phyloP scores from a whole-genome alignment of 805 yeast genomes.

The Monosporozyma yasuniensis region DNA sequence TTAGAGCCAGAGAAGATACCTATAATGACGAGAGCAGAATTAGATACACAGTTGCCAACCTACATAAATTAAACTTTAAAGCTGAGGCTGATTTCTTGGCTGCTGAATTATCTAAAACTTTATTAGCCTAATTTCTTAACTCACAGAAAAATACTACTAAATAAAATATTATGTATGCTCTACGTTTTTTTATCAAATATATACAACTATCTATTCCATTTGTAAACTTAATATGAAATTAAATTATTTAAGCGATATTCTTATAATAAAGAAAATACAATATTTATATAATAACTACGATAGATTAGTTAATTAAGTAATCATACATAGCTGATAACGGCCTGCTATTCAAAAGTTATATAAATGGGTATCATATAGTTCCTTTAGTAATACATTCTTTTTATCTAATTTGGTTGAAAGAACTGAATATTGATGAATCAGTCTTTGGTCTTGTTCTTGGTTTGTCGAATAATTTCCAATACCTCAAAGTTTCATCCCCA shows the following conservation, averaged over 20 bases:
- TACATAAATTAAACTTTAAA: constrained; percentile 45
- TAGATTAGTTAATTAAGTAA: neutral
- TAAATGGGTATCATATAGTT: neutral
- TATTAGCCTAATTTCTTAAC: neutral
- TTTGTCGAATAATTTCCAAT: constrained; percentile 92
- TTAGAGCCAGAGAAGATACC: constrained; percentile 75
- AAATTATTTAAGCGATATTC: neutral
- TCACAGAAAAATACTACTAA: neutral
- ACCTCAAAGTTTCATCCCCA: constrained; percentile 91
- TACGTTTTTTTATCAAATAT: neutral
- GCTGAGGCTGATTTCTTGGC: constrained; percentile 54
- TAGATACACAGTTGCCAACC: constrained; percentile 57
- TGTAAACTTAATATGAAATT: neutral
- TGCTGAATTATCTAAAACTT: constrained; percentile 22
- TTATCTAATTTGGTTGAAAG: constrained; percentile 64
- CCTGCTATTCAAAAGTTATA: too few relatives aligned
- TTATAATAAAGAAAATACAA: neutral
- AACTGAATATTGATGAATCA: constrained; percentile 58
- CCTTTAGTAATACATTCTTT: neutral
- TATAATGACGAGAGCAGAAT: constrained; percentile 73
- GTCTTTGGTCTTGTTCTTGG: constrained; percentile 49
- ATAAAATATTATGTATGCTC: neutral
- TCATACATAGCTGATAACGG: neutral
- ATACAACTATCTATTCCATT: neutral
- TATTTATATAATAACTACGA: neutral